Percentiles rank a stretch among this genome's conserved stretches.
These are phyloP conservation scores for Raffaelea deltoideospora DNA, from an alignment of 2,329 filamentous ascomycete species.

Conservation along the genomic window DNA sequence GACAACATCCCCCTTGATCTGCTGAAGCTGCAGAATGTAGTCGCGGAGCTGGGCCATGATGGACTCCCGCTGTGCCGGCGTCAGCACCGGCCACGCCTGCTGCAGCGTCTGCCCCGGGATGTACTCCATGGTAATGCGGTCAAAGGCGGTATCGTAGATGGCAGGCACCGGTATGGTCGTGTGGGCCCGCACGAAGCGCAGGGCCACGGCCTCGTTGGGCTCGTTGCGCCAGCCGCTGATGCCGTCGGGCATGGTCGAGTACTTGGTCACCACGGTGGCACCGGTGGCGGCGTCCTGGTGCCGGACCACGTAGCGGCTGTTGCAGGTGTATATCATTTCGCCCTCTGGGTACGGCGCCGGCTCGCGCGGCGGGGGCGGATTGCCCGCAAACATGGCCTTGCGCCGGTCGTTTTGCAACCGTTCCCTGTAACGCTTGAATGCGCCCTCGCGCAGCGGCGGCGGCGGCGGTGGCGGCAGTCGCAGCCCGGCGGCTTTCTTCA, in stretches of 20 bases:
- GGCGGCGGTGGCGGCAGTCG: background rate
- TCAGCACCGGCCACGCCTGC: conserved; percentile 10
- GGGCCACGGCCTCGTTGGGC: conserved; percentile 13
- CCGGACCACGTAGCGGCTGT: conserved; percentile 7
- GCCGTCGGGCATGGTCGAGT: conserved; percentile 8
- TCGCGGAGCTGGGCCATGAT: conserved; percentile 11
- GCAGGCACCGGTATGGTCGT: conserved; percentile 14
- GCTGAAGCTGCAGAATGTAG: conserved; percentile 11
- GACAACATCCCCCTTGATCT: too few species aligned
- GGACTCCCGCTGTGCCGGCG: conserved; percentile 7
- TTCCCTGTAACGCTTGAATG: background rate
- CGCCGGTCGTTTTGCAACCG: background rate
- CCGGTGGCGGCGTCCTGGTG: conserved; percentile 5
- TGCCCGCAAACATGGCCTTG: background rate
- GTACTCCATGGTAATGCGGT: conserved; percentile 14
- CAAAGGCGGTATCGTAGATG: conserved; percentile 13
- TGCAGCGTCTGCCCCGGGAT: conserved; percentile 13
- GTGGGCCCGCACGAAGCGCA: conserved; percentile 10
- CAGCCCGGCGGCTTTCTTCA: background rate
- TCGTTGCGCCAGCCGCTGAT: conserved; percentile 3
- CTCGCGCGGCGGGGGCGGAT: conserved; percentile 7
- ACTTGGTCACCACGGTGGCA: conserved; percentile 9
- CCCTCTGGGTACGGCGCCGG: conserved; percentile 11
- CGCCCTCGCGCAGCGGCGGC: background rate
- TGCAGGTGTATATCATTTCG: conserved; percentile 7